Percentiles rank a stretch among this genome's conserved stretches.
These are phyloP conservation scores for Earliella scabrosa DNA, from an alignment of 1,284 basidiomycete species.

Conservation along the genomic window DNA sequence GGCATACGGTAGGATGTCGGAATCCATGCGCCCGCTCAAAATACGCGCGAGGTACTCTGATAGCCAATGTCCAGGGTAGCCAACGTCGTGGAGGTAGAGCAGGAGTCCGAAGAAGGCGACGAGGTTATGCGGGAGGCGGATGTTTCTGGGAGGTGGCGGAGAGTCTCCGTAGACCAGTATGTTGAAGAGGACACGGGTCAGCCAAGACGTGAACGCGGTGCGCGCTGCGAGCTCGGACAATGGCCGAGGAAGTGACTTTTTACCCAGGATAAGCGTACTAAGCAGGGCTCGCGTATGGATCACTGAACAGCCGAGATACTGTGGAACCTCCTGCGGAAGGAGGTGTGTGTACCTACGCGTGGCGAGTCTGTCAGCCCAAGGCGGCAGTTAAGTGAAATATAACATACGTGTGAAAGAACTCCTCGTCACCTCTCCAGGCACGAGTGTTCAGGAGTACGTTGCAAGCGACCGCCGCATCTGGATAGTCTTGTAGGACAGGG, in stretches of 20 bases:
- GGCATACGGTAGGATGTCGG: constrained; percentile 33
- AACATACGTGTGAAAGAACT: constrained; percentile 35
- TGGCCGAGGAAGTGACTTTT: constrained; percentile 25
- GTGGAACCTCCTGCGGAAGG: constrained; percentile 27
- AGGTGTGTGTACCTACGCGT: constrained; percentile 36
- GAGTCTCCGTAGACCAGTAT: constrained; percentile 36
- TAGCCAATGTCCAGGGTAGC: constrained; percentile 42
- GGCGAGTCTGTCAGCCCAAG: not conserved
- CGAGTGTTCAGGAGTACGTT: constrained; percentile 37
- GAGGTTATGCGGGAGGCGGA: constrained; percentile 43
- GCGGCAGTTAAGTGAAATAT: no score
- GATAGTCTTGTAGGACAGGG: constrained; percentile 29
- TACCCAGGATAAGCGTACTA: constrained; percentile 26
- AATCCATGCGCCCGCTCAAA: constrained; percentile 32
- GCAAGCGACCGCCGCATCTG: constrained; percentile 29
- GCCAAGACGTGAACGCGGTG: constrained; percentile 40
- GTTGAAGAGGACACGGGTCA: constrained; percentile 41
- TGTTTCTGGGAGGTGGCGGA: constrained; percentile 30
- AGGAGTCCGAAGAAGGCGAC: constrained; percentile 41
- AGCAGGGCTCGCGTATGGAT: constrained; percentile 22
- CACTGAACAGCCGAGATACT: constrained; percentile 35
- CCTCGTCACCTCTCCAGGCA: constrained; percentile 31
- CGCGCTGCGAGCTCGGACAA: constrained; percentile 36
- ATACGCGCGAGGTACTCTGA: constrained; percentile 37
- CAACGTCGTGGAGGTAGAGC: constrained; percentile 39